phyloP scores from a whole-genome alignment of 1,139 yeast species.

The Taphrina populina region DNA sequence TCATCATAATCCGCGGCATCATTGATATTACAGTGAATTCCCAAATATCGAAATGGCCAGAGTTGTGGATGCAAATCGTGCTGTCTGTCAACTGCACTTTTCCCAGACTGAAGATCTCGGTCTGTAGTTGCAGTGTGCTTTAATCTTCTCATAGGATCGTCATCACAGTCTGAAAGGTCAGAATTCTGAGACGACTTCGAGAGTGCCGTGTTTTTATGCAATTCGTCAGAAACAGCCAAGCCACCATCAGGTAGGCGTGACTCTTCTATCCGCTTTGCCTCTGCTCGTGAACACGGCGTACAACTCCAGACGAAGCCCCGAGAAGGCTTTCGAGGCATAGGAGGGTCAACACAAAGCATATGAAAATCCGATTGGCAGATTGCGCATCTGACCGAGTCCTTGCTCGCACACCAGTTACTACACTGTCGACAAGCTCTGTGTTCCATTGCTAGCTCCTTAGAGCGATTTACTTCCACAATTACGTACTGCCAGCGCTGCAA shows the following conservation, averaged over 20 bases:
- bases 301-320: slow-evolving; percentile 95
- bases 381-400: slow-evolving; percentile 80
- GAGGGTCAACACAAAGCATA: slow-evolving; percentile 84
- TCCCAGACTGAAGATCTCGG: slow-evolving; percentile 42
- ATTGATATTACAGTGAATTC: slow-evolving; percentile 71
- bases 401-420: slow-evolving; percentile 76
- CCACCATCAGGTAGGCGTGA: too few relatives aligned
- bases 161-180: too few relatives aligned
- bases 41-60: slow-evolving; percentile 81
- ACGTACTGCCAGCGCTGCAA: slow-evolving; percentile 69
- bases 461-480: slow-evolving; percentile 69
- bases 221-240: too few relatives aligned
- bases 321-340: slow-evolving; percentile 72
- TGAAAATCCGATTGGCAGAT: slow-evolving; percentile 71
- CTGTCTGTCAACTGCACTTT: too few relatives aligned
- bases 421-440: slow-evolving; percentile 75
- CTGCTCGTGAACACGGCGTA: slow-evolving; percentile 63
- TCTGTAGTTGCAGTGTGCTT: background rate
- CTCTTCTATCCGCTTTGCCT: slow-evolving; percentile 47
- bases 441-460: slow-evolving; percentile 62
- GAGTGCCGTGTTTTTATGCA: too few relatives aligned
- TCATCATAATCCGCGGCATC: slow-evolving; percentile 80
- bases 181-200: too few relatives aligned
- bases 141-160: too few relatives aligned
- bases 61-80: slow-evolving; percentile 37